These are phyloP conservation scores for Litsea cubeba DNA, from an alignment of 164 flowering plant species.

Conservation along the genomic window DNA sequence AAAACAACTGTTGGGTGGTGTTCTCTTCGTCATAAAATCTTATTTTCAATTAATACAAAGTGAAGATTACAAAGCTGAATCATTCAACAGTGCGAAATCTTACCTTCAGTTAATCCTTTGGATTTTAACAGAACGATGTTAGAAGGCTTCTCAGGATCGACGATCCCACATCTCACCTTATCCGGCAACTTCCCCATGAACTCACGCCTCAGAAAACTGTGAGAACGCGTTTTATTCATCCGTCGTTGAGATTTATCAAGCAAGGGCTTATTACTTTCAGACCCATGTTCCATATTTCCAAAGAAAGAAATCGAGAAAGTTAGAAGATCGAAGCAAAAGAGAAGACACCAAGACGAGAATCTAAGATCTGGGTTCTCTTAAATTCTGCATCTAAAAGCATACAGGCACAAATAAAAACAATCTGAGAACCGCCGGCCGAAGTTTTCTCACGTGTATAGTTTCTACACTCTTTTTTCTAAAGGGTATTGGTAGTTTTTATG, in stretches of 20 bases:
- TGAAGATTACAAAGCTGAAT: neutral
- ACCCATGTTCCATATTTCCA: neutral
- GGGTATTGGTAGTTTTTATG: too few species aligned
- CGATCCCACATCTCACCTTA: constrained; percentile 22
- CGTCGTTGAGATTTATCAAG: too few species aligned
- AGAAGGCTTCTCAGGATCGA: constrained; percentile 32
- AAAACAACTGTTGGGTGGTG: neutral
- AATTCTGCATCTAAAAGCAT: too few species aligned
- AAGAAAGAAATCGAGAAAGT: too few species aligned
- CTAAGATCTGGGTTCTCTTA: too few species aligned
- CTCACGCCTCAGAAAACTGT: constrained; percentile 19
- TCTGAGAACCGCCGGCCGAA: too few species aligned
- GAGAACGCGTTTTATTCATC: constrained; percentile 9
- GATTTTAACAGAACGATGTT: constrained; percentile 27
- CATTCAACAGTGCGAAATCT: neutral
- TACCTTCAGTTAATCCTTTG: constrained; percentile 26
- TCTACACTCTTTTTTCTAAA: too few species aligned
- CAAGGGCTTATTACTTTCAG: too few species aligned
- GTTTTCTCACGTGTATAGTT: too few species aligned
- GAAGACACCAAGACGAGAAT: too few species aligned
- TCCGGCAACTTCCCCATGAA: constrained; percentile 27
- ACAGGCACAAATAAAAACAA: too few species aligned
- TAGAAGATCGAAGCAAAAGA: too few species aligned
- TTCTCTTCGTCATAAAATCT: neutral
- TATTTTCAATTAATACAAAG: neutral